Evolutionary conservation across 768 basidiomycete genomes (phyloP).

Genomic region (Naganishia antarctica): DNA sequence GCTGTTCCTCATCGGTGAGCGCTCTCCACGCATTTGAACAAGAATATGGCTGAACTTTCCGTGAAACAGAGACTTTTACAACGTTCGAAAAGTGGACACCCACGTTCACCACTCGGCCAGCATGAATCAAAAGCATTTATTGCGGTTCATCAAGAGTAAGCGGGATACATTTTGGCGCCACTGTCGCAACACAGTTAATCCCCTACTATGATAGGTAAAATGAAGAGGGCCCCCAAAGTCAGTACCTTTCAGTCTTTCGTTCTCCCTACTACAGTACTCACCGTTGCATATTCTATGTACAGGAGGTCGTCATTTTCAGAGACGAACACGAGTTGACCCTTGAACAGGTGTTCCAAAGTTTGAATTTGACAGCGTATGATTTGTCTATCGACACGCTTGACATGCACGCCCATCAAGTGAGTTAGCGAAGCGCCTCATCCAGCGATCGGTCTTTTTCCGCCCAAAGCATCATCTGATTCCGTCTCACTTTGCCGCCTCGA

Average conservation of each 20-base stretch:
- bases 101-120: slow-evolving; percentile 98
- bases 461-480: not conserved
- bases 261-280: not conserved
- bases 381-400: slow-evolving; percentile 97
- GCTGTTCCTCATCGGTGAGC: slow-evolving; percentile 73
- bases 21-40: not conserved
- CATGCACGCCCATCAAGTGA: slow-evolving; percentile 92
- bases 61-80: slow-evolving; percentile 85
- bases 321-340: slow-evolving; percentile 81
- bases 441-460: no score
- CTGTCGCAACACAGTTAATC: no score
- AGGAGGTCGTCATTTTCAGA: slow-evolving; percentile 95
- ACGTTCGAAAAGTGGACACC: slow-evolving; percentile 95
- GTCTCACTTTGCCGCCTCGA: no score
- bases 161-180: no score
- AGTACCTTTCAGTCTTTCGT: not conserved
- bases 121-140: slow-evolving; percentile 98
- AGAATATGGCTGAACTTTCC: not conserved
- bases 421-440: not conserved
- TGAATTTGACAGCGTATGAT: slow-evolving; percentile 92
- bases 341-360: slow-evolving; percentile 89
- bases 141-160: slow-evolving; percentile 97
- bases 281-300: not conserved
- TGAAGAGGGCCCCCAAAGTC: slow-evolving; percentile 48
- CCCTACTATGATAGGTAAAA: slow-evolving; percentile 28